A percentile compares a stretch with the other conserved stretches of the same genome.
Conservation (phyloP, 2,329 filamentous ascomycete species). For the Paecilomyces sp. region DNA sequence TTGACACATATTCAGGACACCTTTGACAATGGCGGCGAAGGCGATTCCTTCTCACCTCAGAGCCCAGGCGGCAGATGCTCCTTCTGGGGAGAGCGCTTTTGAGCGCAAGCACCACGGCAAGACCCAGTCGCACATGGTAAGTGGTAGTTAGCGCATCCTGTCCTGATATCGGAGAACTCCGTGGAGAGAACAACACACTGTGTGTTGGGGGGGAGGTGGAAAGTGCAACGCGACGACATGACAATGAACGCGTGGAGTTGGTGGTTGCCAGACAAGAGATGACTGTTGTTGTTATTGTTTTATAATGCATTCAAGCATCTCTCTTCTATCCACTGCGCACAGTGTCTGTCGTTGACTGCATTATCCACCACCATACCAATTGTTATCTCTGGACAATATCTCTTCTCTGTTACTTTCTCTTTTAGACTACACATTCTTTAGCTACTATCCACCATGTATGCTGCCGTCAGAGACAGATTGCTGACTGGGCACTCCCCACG, state of each 20-base stretch:
- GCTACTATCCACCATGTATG: background rate
- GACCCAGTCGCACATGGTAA: conserved; percentile 50
- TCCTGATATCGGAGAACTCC: background rate
- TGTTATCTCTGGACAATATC: background rate
- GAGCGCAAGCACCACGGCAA: conserved; percentile 48
- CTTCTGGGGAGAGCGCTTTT: conserved; percentile 25
- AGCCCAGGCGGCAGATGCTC: conserved; percentile 45
- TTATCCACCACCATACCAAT: background rate
- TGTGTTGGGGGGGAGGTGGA: background rate
- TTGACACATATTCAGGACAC: conserved; percentile 20
- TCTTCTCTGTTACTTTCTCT: background rate
- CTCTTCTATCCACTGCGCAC: background rate
- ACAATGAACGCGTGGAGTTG: background rate
- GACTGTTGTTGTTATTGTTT: background rate
- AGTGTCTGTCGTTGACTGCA: background rate
- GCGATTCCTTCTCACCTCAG: conserved; percentile 78
- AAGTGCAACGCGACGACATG: background rate
- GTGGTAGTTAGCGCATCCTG: conserved; percentile 14
- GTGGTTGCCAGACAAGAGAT: background rate
- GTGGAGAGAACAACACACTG: no score
- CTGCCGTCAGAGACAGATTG: background rate
- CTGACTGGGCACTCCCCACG: background rate
- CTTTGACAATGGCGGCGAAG: conserved; percentile 60
- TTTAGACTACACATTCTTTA: background rate
- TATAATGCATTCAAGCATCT: background rate